Percentiles rank a stretch among this genome's conserved stretches.
Conservation (phyloP, 768 basidiomycete species). For the Sistotremastrum suecicum region DNA sequence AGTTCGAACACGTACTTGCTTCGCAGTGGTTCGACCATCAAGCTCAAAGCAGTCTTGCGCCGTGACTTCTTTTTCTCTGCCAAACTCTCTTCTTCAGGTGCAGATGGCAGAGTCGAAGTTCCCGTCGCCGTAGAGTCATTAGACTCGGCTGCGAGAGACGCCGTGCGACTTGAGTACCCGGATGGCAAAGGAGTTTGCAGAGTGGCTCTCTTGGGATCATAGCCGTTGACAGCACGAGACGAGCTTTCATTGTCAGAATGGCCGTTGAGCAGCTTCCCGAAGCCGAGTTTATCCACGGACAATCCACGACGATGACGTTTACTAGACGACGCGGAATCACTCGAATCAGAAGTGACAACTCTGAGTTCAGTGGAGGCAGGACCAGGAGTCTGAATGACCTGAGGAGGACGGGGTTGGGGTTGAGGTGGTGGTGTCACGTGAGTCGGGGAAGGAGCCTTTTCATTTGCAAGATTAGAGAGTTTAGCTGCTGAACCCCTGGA, state of each 20-base stretch:
- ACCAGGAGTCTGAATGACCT: background rate
- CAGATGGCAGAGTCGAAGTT: too few relatives aligned
- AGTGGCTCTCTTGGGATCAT: too few relatives aligned
- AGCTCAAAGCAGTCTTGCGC: constrained; percentile 63
- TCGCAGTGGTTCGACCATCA: constrained; percentile 72
- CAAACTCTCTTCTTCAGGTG: constrained; percentile 28
- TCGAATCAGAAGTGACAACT: background rate
- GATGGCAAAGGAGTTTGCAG: too few relatives aligned
- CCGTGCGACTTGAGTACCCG: too few relatives aligned
- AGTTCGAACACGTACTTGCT: constrained; percentile 14
- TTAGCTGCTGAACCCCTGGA: background rate
- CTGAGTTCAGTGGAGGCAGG: background rate
- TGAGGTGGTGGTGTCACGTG: background rate
- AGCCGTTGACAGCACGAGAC: too few relatives aligned
- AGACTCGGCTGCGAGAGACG: too few relatives aligned
- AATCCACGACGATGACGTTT: constrained; percentile 49
- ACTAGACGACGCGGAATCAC: constrained; percentile 11
- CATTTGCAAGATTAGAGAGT: background rate
- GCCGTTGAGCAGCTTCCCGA: constrained; percentile 58
- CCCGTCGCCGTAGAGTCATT: too few relatives aligned
- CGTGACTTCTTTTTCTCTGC: constrained; percentile 29
- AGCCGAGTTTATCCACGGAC: constrained; percentile 67
- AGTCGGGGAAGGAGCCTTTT: constrained; percentile 2
- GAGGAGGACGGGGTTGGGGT: background rate
- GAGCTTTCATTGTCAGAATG: constrained; percentile 9